Evolutionary conservation across 768 basidiomycete genomes (phyloP), one percentile per base, ranked within the genome.

Genomic region (Albatrellus ellisii): DNA sequence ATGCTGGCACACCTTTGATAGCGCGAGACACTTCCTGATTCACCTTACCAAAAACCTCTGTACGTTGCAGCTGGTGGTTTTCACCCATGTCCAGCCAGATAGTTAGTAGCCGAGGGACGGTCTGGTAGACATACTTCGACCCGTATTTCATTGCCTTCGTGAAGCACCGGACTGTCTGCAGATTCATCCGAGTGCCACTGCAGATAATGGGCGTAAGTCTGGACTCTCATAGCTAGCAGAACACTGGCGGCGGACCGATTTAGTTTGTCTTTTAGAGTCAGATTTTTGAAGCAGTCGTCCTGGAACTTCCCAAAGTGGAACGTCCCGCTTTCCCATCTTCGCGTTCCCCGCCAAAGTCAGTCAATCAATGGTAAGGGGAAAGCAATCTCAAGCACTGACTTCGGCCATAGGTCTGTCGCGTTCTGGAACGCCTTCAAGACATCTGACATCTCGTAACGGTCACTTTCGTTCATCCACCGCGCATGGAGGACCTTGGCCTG

Each of bases 31-130:
- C 70, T 12, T 66, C 53, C 0, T 62, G 60, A 32, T 79, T 83
- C 46, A 88, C 69, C 55, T 69, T 75, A 21, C 52, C 56, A 52
- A 72, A 83, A 1, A 59, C 44, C 15, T 71, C 61, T 11, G 61
- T 57, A 3, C 36, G 29, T 14, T 28, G 35, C 36, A 54, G 48
- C 3, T 43, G 48, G 39, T 51, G 49, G 46, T 70, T 62, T 40
- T 90, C 90, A n/a, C 82, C 90, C 45, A 86, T 58, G 57, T 95
- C 91, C 38, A 98, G 63, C 91, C 92, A 99, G 24, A 99, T 74
- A 0, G 91, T 98, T 7, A 99, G 69, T 47, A 97, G 68, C 29
- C 95, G 78, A 0, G 95, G 92, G 46, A 99, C 77, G 0, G 90
- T 89, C 56, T 94, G 94, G 58, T 94, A 98, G 18, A 94, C 80